Conservation (phyloP, 2,329 filamentous ascomycete species). For the Diaporthe citri region DNA sequence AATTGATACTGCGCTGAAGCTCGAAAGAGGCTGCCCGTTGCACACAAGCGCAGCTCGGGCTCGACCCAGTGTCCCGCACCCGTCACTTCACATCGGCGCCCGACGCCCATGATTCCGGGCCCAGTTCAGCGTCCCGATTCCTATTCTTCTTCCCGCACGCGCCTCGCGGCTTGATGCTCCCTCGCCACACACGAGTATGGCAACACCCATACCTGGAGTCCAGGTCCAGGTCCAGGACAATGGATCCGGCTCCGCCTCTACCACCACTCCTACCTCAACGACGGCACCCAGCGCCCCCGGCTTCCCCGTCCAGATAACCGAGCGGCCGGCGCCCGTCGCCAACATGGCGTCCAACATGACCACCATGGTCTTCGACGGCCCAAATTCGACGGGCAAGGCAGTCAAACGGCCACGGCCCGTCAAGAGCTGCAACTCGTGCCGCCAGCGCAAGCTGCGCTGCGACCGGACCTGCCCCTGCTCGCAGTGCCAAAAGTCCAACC, state of each 20-base stretch:
- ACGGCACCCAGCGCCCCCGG: constrained; percentile 15
- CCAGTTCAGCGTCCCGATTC: neutral
- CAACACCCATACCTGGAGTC: constrained; percentile 36
- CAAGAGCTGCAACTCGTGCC: constrained; percentile 68
- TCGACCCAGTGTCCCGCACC: constrained; percentile 15
- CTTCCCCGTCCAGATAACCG: constrained; percentile 33
- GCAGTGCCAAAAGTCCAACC: constrained; percentile 69
- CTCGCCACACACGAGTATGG: constrained; percentile 31
- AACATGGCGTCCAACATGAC: constrained; percentile 40
- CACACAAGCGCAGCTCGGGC: constrained; percentile 12
- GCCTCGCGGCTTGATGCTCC: constrained; percentile 34
- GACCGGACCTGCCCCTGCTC: constrained; percentile 68
- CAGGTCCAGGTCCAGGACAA: constrained; percentile 35
- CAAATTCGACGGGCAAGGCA: constrained; percentile 47
- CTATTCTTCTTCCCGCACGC: neutral
- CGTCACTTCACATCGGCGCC: constrained; percentile 13
- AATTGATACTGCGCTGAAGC: constrained; percentile 12
- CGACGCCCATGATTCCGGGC: constrained; percentile 24
- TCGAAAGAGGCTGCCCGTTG: neutral
- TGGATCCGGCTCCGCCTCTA: constrained; percentile 36
- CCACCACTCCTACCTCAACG: constrained; percentile 33
- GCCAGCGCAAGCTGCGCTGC: constrained; percentile 69
- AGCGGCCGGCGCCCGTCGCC: constrained; percentile 36
- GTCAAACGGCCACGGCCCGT: constrained; percentile 68
- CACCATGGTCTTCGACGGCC: constrained; percentile 42